Evolutionary conservation across 1,284 basidiomycete genomes (phyloP), one percentile per base, ranked within the genome.

Genomic region (Papiliotrema laurentii): DNA sequence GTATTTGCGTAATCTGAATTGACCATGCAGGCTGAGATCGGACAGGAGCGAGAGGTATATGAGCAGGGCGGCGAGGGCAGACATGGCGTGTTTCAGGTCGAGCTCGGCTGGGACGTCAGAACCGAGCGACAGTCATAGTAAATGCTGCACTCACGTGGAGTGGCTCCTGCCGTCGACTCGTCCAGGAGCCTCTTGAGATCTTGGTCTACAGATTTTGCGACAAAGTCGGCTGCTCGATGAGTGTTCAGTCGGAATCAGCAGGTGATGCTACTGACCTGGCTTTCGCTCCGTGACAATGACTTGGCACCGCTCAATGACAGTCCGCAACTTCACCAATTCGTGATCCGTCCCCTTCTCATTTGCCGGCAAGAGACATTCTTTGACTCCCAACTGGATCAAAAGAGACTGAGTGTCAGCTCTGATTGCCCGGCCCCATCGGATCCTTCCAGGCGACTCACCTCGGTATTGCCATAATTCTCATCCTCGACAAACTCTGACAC

Each of bases 351-450:
- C 50, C 55, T 78, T 78, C 43, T 79, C 79, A 55, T 80, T 77
- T 2, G 71, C 71, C n/a, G 79, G 75, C 6, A 83, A 52, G 31
- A 83, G 57, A 27, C 89, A 92, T 73, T 99, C 96, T 70, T 98
- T 98, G 38, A 93, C 90, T 2, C 90, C 93, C 1, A 98, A 81
- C 71, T 98, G 96, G 54, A 98, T 97, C 41, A 97, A 77, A 14
- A 98, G 80, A 3, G 90, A 93, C 89, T 96, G 64, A 33, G 43
- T 22, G 19, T 31, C 24, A 46, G 18, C 19, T 18, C 26, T 31
- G 27, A 7, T 21, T 19, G 46, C 38, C 24, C 14, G 36, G 13
- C 5, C 10, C 45, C 14, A 27, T 24, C 40, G 36, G 31, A n/a
- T 26, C 21, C 19, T 28, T n/a, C n/a, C n/a, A n/a, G n/a, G n/a